Conservation (phyloP, 2,329 filamentous ascomycete genomes). For the Thermochaetoides dissita region DNA sequence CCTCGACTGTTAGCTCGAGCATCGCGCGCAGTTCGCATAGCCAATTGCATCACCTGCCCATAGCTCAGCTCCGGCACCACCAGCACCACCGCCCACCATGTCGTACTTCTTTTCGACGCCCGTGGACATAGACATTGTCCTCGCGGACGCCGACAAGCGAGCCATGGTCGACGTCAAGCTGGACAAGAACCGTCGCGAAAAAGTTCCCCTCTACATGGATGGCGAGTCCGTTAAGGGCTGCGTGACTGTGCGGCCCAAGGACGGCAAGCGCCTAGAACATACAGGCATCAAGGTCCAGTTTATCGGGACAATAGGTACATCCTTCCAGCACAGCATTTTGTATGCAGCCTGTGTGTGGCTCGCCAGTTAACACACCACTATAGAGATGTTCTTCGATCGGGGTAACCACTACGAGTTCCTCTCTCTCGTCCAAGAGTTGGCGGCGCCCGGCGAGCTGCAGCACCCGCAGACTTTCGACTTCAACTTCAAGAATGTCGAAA, state of each 20-base stretch:
- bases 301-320: conserved; percentile 84
- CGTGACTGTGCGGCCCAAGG: conserved; percentile 89
- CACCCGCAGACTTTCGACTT: conserved; percentile 98
- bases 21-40: too few relatives aligned
- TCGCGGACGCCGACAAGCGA: conserved; percentile 87
- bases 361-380: conserved; percentile 1
- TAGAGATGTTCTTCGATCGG: conserved; percentile 99
- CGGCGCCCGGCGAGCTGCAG: conserved; percentile 91
- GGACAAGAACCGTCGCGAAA: conserved; percentile 94
- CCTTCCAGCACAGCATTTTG: neutral
- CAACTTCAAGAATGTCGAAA: conserved; percentile 99
- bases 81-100: conserved; percentile 31
- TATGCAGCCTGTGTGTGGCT: too few relatives aligned
- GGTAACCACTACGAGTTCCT: conserved; percentile 99
- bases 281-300: conserved; percentile 99
- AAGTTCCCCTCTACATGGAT: conserved; percentile 93
- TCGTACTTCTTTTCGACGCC: conserved; percentile 97
- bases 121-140: conserved; percentile 96
- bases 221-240: conserved; percentile 95
- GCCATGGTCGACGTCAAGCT: conserved; percentile 95
- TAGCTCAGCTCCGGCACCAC: neutral
- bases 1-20: too few relatives aligned
- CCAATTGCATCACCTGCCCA: neutral
- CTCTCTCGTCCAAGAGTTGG: conserved; percentile 89
- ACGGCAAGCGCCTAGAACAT: conserved; percentile 94